These are phyloP conservation scores for Bacidia rubella DNA, from an alignment of 495 filamentous ascomycete genomes.

Conservation along the genomic window DNA sequence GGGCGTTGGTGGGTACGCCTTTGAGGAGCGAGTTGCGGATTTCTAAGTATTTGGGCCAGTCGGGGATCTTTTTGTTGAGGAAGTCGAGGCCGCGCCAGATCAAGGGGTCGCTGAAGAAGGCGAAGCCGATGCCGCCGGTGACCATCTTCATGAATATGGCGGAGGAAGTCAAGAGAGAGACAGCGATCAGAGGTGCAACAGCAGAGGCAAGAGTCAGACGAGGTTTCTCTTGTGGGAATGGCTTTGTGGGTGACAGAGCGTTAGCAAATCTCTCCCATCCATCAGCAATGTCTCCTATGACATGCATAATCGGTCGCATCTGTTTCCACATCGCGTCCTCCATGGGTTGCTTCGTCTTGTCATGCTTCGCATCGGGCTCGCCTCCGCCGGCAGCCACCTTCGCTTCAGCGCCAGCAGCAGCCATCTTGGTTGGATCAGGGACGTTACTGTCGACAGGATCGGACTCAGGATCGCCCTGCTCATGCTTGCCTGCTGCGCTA, in stretches of 20 bases:
- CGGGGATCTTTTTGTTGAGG: conserved; percentile 52
- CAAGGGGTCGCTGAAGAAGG: conserved; percentile 71
- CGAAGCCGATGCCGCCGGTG: conserved; percentile 53
- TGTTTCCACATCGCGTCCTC: conserved; percentile 64
- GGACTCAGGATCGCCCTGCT: conserved; percentile 32
- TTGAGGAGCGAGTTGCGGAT: conserved; percentile 62
- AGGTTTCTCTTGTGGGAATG: conserved; percentile 52
- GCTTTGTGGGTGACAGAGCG: conserved; percentile 62
- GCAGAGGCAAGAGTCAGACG: conserved; percentile 50
- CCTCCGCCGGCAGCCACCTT: conserved; percentile 38
- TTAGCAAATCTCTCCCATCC: conserved; percentile 72
- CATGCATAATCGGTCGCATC: conserved; percentile 65
- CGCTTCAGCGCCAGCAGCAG: conserved; percentile 40
- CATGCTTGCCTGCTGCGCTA: conserved; percentile 61
- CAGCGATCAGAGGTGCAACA: conserved; percentile 41
- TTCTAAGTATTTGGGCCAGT: conserved; percentile 65
- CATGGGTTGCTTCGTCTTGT: conserved; percentile 78
- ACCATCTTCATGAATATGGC: conserved; percentile 61
- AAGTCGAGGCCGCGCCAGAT: conserved; percentile 42
- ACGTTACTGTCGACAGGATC: conserved; percentile 33
- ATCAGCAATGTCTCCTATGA: conserved; percentile 58
- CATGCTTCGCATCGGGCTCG: conserved; percentile 37
- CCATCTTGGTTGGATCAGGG: conserved; percentile 48
- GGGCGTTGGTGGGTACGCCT: conserved; percentile 80
- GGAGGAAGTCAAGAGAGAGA: conserved; percentile 50